Evolutionary conservation across 371 early-diverging fungal species (phyloP), one percentile per base, ranked within the genome.

Genomic region (Vavraia culicis): DNA sequence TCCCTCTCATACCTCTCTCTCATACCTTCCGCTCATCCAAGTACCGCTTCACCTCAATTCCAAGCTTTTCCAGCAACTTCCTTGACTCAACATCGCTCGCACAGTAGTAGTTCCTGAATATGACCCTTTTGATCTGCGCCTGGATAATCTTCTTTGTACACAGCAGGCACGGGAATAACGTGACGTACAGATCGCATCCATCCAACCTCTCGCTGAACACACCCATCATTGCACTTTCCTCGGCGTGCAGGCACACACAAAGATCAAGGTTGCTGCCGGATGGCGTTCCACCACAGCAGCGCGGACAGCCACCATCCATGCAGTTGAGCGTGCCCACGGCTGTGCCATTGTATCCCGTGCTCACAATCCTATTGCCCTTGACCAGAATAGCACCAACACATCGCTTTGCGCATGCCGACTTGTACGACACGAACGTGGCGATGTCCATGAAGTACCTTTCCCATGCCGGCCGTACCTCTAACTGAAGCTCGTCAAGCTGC

Each of bases 321-420:
- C 95, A 94, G 60, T 94, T 94, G 23, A 65, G 60, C 18, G 88
- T 61, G 1, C 82, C 81, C 32, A 78, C 71, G 4, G 93, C 88
- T 7, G 90, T 90, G 0, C 95, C 95, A 55, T 94, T 94, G 68
- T 94, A 91, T 2, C 95, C 95, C 4, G 89, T 88, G 0, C 86
- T 80, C 34, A 91, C 75, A 7, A 94, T 80, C 19, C 85, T 72
- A 15, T 73, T 73, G 49, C 88, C 78, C 45, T 79, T 81, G 9
- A 87, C 85, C 7, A 94, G 62, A 13, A 94, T 80, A 61, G 86
- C 85, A 0, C 95, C 95, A 5, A 94, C 90, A 18, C 83, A 76
- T 21, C 90, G 79, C 58, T 91, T 94, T 90, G 91, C 89, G 69
- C 87, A 85, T 53, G 83, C 84, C 13, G 83, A 78, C 45, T 85